Conservation (phyloP, 176 grass and related monocot genomes). For the bread wheat (Triticum aestivum) region IWGSC_CS_RefSeq_v2.1 NC_057799.1:17703092-17703591, state of each 20-base stretch:
- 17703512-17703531: background rate
- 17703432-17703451: slow-evolving; percentile 36
- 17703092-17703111: slow-evolving; percentile 34
- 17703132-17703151: background rate
- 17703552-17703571: background rate
- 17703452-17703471: slow-evolving; percentile 45
- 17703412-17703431: slow-evolving; percentile 23
- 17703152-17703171: background rate
- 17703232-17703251: background rate
- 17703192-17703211: background rate
- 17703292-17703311: slow-evolving; percentile 19
- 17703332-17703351: slow-evolving; percentile 9
- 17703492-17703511: slow-evolving; percentile 11
- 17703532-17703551: background rate
- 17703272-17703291: background rate
- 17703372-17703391: background rate
- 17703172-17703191: background rate
- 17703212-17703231: background rate
- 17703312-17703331: background rate
- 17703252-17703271: background rate
- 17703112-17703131: slow-evolving; percentile 20
- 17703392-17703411: background rate
- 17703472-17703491: slow-evolving; percentile 44
- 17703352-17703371: slow-evolving; percentile 3
- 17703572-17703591: background rate